Percentiles rank a stretch among this genome's conserved stretches.
Evolutionary conservation across 75 land plant species (phyloP).

Genomic region (Larix kaempferi): DNA sequence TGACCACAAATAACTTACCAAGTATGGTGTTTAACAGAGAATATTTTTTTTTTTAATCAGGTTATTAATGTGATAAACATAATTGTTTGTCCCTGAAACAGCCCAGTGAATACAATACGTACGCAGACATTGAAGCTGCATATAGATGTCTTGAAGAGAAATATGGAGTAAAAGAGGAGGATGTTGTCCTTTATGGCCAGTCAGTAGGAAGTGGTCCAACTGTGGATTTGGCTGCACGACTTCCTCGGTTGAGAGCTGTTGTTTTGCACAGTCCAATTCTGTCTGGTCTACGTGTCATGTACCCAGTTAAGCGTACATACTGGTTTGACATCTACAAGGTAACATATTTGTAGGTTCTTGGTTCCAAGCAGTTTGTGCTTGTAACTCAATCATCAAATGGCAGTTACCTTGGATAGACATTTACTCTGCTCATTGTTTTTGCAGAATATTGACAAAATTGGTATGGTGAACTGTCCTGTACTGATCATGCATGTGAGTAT

Average conservation of each 20-base stretch:
- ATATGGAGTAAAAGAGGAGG: conserved; percentile 65
- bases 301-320: conserved; percentile 74
- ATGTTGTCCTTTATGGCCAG: conserved; percentile 74
- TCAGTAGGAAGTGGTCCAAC: conserved; percentile 88
- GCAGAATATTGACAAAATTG: conserved; percentile 68
- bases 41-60: background rate
- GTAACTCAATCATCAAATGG: background rate
- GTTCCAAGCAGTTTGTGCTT: background rate
- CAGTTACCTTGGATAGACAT: background rate
- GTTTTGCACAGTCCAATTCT: conserved; percentile 77
- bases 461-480: conserved; percentile 51
- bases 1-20: background rate
- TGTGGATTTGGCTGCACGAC: conserved; percentile 60
- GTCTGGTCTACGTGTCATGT: conserved; percentile 71
- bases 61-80: background rate
- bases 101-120: conserved; percentile 74
- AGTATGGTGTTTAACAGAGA: background rate
- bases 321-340: conserved; percentile 91
- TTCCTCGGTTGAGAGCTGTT: conserved; percentile 54
- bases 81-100: conserved; percentile 24
- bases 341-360: background rate
- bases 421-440: conserved; percentile 13
- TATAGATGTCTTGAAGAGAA: conserved; percentile 67
- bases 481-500: conserved; percentile 58
- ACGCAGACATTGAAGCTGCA: conserved; percentile 79